Base-by-base conservation (phyloP, 768 basidiomycete genomes). In the Russula griseocarnosa region DNA sequence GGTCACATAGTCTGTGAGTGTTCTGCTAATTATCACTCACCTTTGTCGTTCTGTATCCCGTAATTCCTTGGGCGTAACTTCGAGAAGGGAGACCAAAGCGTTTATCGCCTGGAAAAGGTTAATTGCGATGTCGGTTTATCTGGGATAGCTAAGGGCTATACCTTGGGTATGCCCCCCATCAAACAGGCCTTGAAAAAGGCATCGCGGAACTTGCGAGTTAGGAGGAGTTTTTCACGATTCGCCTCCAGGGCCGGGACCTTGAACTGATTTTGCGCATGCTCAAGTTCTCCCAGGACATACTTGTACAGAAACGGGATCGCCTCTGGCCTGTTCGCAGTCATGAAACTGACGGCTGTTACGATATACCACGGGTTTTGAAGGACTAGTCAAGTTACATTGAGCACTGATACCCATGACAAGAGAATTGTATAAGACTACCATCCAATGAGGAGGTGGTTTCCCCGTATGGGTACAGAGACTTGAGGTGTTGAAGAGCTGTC, bases 101-200 rank as follows among this genome's bases (percentile, higher is more conserved):
- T 87, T 87, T 69, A 88, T 87, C 3, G 80, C 73, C 85, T 86
- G 61, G 16, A 24, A 24, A 1, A 36, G 57, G n/a, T 58, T 28
- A 22, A 51, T 65, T n/a, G 40, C 44, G 50, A 49, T 30, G 47
- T n/a, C 26, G 30, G 44, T 44, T 47, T n/a, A 18, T 36, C 13
- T 9, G 47, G 18, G 24, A 50, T 53, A 16, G n/a, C 10, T 47
- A 18, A 9, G 22, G 8, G 62, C 46, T 24, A 65, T 67, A 86
- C 87, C 75, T 79, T 3, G 85, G 79, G 68, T 82, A 83, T 9
- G 86, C 87, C 59, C 77, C 76, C n/a, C 14, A 81, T 76, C 67
- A 85, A 68, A 3, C 84, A 86, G 5, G 82, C 78, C 70, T 86
- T 86, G 74, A 88, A 81, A 5, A 88, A 64, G 0, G 81, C 82